Evolutionary conservation across 2,329 filamentous ascomycete species (phyloP).

Genomic region (Keithomyces neogunnii): DNA sequence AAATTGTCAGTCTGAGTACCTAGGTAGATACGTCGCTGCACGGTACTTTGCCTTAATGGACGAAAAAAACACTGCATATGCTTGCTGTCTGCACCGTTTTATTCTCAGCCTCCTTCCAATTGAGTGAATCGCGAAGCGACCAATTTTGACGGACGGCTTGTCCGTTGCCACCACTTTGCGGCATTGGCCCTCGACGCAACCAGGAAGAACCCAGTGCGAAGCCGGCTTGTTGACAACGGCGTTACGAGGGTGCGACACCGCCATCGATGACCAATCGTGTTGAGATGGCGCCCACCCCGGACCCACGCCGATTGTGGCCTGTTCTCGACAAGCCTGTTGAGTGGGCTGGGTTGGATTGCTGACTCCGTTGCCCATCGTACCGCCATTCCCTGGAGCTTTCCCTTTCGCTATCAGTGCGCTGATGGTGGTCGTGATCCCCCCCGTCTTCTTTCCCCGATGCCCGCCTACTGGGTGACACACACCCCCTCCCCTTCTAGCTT

Average conservation of each 20-base stretch:
- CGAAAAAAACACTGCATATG: too few relatives aligned
- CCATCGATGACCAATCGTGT: neutral
- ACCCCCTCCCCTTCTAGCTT: conserved; percentile 18
- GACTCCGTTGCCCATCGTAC: conserved; percentile 6
- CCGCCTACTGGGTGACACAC: conserved; percentile 17
- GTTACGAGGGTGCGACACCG: neutral
- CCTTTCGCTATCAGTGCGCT: neutral
- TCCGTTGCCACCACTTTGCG: neutral
- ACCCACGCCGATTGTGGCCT: conserved; percentile 2
- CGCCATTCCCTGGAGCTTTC: conserved; percentile 2
- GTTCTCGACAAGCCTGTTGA: neutral
- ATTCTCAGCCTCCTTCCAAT: neutral
- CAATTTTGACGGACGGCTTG: neutral
- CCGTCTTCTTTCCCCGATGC: conserved; percentile 8
- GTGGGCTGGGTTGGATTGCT: conserved; percentile 2
- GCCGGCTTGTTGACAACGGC: neutral
- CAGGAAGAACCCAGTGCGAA: neutral
- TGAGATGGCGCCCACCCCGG: conserved; percentile 2
- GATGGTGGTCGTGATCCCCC: conserved; percentile 1
- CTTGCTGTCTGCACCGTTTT: too few relatives aligned
- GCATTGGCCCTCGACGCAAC: neutral
- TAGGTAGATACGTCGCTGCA: too few relatives aligned
- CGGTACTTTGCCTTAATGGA: too few relatives aligned
- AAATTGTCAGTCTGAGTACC: too few relatives aligned
- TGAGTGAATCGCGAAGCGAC: too few relatives aligned